Conservation (phyloP, 352 stramenopile genomes). For the Globisporangium splendens region DNA sequence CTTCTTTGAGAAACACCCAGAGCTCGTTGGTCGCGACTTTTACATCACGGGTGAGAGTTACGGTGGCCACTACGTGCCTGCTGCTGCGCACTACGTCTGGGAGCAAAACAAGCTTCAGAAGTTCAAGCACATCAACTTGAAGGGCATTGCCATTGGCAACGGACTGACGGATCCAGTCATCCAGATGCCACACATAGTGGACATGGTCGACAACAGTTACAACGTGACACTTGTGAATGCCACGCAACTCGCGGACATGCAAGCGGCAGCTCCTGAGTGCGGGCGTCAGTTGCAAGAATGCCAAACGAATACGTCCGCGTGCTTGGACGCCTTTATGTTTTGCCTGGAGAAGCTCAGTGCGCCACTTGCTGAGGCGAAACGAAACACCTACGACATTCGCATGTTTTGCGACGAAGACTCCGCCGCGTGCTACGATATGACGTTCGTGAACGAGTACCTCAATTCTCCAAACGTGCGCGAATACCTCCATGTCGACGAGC, state of each 20-base stretch:
- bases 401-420: conserved; percentile 22
- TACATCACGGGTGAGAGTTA: conserved; percentile 40
- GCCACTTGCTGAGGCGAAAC: conserved; percentile 34
- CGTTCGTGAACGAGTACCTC: conserved; percentile 20
- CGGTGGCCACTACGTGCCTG: conserved; percentile 35
- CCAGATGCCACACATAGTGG: conserved; percentile 35
- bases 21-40: conserved; percentile 25
- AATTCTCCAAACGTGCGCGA: conserved; percentile 31
- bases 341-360: too few species aligned
- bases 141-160: conserved; percentile 38
- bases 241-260: conserved; percentile 24
- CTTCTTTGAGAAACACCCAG: conserved; percentile 29
- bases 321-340: too few species aligned
- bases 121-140: conserved; percentile 20
- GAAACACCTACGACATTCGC: conserved; percentile 67
- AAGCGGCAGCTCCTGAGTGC: too few species aligned
- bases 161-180: conserved; percentile 27
- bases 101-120: conserved; percentile 15
- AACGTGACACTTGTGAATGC: conserved; percentile 56
- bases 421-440: conserved; percentile 27
- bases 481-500: conserved; percentile 9
- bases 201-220: conserved; percentile 72
- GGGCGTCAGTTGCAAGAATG: too few species aligned
- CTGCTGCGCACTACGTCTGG: conserved; percentile 30
- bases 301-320: too few species aligned